Evolutionary conservation across 148 eudicot genomes (phyloP).

Genomic region (Spergularia bocconei): DNA sequence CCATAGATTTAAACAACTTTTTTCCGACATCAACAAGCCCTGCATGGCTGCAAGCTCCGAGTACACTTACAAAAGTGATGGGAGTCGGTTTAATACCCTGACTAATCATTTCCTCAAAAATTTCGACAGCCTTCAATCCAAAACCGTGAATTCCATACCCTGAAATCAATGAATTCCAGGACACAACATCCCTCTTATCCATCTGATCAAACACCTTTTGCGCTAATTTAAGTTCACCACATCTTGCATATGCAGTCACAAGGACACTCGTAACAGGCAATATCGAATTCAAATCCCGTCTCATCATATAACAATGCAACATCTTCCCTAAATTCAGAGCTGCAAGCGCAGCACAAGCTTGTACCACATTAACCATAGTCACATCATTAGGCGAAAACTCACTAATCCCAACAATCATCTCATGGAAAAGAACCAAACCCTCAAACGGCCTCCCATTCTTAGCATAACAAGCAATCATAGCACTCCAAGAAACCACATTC

Average conservation of each 20-base stretch:
- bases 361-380: conserved; percentile 91
- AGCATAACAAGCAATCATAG: conserved; percentile 84
- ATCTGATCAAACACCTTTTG: conserved; percentile 58
- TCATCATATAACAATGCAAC: conserved; percentile 67
- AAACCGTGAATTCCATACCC: conserved; percentile 85
- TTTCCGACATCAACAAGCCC: conserved; percentile 80
- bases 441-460: conserved; percentile 72
- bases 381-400: conserved; percentile 72
- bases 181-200: conserved; percentile 74
- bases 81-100: conserved; percentile 62
- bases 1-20: conserved; percentile 60
- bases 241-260: conserved; percentile 73
- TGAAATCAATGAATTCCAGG: conserved; percentile 95
- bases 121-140: conserved; percentile 56
- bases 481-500: conserved; percentile 94
- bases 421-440: conserved; percentile 65
- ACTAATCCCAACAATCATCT: conserved; percentile 53
- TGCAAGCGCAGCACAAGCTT: conserved; percentile 82
- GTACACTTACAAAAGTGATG: conserved; percentile 67
- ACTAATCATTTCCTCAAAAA: conserved; percentile 60
- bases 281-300: conserved; percentile 68
- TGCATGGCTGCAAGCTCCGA: conserved; percentile 92
- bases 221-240: conserved; percentile 66
- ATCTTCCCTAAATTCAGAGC: conserved; percentile 75
- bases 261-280: conserved; percentile 81